Base-by-base conservation (phyloP, 2,329 filamentous ascomycete genomes). In the Venturia pyrina region DNA sequence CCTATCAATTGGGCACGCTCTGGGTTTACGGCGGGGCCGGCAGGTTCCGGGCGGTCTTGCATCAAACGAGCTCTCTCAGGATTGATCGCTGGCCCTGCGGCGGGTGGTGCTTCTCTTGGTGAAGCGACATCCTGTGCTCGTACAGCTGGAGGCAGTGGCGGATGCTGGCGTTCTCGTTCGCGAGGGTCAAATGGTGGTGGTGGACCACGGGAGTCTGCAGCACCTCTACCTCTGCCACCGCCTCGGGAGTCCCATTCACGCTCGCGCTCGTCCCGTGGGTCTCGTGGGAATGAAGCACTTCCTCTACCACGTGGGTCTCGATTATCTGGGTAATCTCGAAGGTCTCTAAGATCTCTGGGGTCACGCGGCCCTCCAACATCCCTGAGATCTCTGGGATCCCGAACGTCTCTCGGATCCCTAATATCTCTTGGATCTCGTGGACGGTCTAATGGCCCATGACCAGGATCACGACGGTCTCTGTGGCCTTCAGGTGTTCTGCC, bases 1-100 rank as follows among this genome's bases (percentile, higher is more conserved):
- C 76, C 74, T 53, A 81, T 78, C 44, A 79, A 67, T 17, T 78
- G 77, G 66, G 77, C 73, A 24, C 79, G 77, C 21, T 75, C 78
- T 13, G 78, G 78, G 65, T 80, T 79, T 50, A 80, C 74, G 32
- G 64, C 64, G 70, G 68, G 68, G 19, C 72, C 68, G 50, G 73
- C 71, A 34, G 61, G 68, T 37, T 68, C 65, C 24, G 70, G 59
- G 8, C 69, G 64, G 28, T 67, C 66, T 19, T 67, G 59, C 34
- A 67, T 66, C 41, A 65, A 43, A 40, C 63, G 24, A 46, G 53
- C 24, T 56, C 60, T n/a, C 62, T 64, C 40, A n/a, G 17, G 67
- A 28, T 8, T 67, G 56, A 57, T 66, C 65, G 50, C 59, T 66
- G 65, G 50, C 68, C 43, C 19, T 37, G 41, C 41, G 19, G 3